Conservation (phyloP, 768 basidiomycete genomes). For the Kondoa malvinella region DNA sequence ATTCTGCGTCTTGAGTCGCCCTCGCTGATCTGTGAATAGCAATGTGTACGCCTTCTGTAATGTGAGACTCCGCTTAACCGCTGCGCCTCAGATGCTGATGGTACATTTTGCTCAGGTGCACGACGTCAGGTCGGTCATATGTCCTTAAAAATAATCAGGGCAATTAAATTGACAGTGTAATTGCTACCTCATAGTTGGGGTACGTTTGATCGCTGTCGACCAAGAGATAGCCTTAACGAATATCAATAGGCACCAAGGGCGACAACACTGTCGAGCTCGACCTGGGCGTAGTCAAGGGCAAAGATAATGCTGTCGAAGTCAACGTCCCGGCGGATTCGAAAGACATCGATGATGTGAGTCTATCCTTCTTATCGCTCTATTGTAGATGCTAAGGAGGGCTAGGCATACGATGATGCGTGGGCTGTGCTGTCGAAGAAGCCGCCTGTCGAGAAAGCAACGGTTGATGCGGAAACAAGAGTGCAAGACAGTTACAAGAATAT, state of each 20-base stretch:
- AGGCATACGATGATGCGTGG: conserved; percentile 79
- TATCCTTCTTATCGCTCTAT: no score
- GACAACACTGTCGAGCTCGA: conserved; percentile 72
- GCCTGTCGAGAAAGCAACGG: conserved; percentile 50
- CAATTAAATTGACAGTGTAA: background rate
- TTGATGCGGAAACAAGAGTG: conserved; percentile 47
- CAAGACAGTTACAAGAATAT: conserved; percentile 80
- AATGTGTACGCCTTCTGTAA: conserved; percentile 25
- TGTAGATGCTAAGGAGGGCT: no score
- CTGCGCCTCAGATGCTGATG: background rate
- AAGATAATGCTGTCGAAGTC: conserved; percentile 54
- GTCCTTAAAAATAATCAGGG: background rate
- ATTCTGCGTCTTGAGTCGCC: conserved; percentile 49
- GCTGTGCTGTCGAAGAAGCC: conserved; percentile 61
- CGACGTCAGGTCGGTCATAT: conserved; percentile 3
- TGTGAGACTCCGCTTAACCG: background rate
- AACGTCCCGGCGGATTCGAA: conserved; percentile 68
- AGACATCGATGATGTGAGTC: conserved; percentile 38
- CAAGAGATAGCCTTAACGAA: conserved; percentile 40
- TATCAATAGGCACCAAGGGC: conserved; percentile 86
- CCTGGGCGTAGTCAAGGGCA: conserved; percentile 59
- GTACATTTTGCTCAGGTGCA: conserved; percentile 9
- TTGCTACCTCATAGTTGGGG: background rate
- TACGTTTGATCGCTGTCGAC: conserved; percentile 4
- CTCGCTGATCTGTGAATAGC: background rate